phyloP scores from a whole-genome alignment of 169 alveolate genomes.

The Eimeria maxima region DNA sequence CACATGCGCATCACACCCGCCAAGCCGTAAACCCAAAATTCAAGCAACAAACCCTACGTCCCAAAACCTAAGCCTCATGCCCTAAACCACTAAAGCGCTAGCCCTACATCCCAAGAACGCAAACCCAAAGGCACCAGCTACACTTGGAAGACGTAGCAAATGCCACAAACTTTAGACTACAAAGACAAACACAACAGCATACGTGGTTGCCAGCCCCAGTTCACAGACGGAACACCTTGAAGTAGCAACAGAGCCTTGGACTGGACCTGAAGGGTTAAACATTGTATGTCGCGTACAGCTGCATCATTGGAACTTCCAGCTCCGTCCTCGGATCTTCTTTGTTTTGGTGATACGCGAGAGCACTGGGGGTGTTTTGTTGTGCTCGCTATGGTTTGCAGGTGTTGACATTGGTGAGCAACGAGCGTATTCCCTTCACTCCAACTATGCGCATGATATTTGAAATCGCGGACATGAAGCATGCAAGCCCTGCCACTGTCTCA shows the following conservation, averaged over 20 bases:
- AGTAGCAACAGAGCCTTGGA: neutral
- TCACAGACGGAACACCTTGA: neutral
- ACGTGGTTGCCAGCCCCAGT: too few species aligned
- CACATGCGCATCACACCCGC: too few species aligned
- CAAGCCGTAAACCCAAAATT: too few species aligned
- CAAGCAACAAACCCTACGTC: too few species aligned
- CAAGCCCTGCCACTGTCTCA: constrained; percentile 97
- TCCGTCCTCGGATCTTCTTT: neutral
- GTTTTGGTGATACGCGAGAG: neutral
- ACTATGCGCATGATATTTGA: constrained; percentile 96
- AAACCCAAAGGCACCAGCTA: too few species aligned
- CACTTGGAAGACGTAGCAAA: too few species aligned
- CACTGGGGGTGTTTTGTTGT: neutral
- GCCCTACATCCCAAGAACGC: too few species aligned
- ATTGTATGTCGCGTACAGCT: too few species aligned
- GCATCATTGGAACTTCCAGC: neutral
- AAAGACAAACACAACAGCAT: too few species aligned
- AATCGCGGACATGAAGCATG: constrained; percentile 94
- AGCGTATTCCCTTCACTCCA: constrained; percentile 97
- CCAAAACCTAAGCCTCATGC: too few species aligned
- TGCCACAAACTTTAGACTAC: too few species aligned
- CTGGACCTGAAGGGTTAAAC: too few species aligned
- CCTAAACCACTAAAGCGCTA: neutral
- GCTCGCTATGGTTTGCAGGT: constrained; percentile 84
- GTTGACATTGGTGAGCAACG: constrained; percentile 95